Conservation (phyloP, 208 protist species). For the Trypanosoma congolense region DNA sequence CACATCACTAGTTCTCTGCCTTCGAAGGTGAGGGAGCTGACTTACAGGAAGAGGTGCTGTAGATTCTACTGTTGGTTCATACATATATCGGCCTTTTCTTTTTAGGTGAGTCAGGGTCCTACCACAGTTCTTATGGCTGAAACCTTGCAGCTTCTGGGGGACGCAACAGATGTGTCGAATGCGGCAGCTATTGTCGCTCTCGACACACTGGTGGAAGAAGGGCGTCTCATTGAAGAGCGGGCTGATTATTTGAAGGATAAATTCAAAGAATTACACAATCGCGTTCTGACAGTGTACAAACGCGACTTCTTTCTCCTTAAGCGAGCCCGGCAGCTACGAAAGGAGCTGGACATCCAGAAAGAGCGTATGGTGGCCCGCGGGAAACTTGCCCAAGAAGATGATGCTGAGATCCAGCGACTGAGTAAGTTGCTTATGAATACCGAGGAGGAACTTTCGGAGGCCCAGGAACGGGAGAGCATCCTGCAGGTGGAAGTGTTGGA, state of each 20-base stretch:
- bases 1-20: no score
- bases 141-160: slow-evolving; percentile 26
- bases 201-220: slow-evolving; percentile 83
- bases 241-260: slow-evolving; percentile 79
- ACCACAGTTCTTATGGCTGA: slow-evolving; percentile 16
- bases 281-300: slow-evolving; percentile 85
- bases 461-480: slow-evolving; percentile 87
- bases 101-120: no score
- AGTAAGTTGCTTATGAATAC: slow-evolving; percentile 68
- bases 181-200: slow-evolving; percentile 78
- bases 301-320: slow-evolving; percentile 87
- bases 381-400: slow-evolving; percentile 70
- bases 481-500: slow-evolving; percentile 89
- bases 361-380: slow-evolving; percentile 60
- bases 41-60: no score
- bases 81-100: no score
- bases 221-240: slow-evolving; percentile 79
- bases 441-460: slow-evolving; percentile 70
- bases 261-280: slow-evolving; percentile 84
- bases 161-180: slow-evolving; percentile 83
- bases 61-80: no score
- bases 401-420: slow-evolving; percentile 78
- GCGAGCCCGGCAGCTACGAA: slow-evolving; percentile 75
- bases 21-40: no score
- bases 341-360: slow-evolving; percentile 72